Conservation (phyloP, 768 basidiomycete genomes). For the Amanita inopinata region DNA sequence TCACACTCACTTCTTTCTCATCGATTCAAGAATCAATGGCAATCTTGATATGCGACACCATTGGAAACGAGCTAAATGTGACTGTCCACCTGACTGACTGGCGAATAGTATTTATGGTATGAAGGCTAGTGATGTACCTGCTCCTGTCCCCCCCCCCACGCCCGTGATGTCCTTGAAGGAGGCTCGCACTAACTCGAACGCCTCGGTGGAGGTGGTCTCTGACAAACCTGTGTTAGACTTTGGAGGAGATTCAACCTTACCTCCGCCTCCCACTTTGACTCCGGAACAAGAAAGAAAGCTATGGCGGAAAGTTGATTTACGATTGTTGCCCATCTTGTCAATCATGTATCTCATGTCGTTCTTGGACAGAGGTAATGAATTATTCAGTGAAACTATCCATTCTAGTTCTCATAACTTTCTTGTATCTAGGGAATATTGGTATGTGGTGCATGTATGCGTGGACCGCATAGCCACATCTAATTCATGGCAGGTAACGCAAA, state of each 20-base stretch:
- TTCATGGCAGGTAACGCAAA: conserved; percentile 46
- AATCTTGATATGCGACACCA: no score
- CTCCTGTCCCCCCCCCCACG: not conserved
- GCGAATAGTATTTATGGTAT: not conserved
- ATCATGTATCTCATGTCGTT: conserved; percentile 57
- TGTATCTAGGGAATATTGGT: conserved; percentile 48
- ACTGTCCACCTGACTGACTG: not conserved
- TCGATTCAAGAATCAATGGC: no score
- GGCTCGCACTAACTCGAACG: not conserved
- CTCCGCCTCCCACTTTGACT: conserved; percentile 35
- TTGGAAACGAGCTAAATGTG: no score
- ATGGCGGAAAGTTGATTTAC: conserved; percentile 48
- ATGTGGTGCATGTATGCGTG: conserved; percentile 5
- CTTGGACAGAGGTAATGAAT: conserved; percentile 43
- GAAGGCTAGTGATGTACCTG: not conserved
- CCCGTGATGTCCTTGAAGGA: not conserved
- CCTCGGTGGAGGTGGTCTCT: not conserved
- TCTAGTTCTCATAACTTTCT: not conserved
- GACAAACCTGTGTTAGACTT: conserved; percentile 21
- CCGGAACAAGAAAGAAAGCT: conserved; percentile 40
- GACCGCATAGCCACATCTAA: conserved; percentile 5
- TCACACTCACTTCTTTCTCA: no score
- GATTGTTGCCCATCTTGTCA: conserved; percentile 48
- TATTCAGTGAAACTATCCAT: not conserved
- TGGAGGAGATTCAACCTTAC: conserved; percentile 35